A percentile compares a stretch with the other conserved stretches of the same genome.
Conservation (phyloP, 2,329 filamentous ascomycete genomes). For the Phialophora expanda region DNA sequence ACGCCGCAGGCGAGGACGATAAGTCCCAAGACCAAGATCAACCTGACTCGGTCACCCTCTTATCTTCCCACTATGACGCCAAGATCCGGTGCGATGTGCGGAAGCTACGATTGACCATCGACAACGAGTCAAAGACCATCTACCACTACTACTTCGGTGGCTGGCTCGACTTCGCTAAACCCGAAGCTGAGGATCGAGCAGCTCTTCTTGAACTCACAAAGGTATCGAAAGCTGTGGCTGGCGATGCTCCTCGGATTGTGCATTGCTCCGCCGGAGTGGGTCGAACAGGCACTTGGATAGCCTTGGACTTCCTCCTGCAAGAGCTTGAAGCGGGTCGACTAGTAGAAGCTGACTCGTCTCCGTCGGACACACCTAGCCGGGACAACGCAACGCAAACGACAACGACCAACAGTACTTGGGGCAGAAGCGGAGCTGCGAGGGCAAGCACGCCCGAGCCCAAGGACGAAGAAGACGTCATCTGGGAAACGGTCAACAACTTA, state of each 20-base stretch:
- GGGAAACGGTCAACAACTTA: conserved; percentile 76
- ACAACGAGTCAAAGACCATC: conserved; percentile 65
- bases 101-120: conserved; percentile 64
- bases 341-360: conserved; percentile 43
- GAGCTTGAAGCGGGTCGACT: conserved; percentile 79
- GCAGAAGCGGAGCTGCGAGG: conserved; percentile 42
- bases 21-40: conserved; percentile 12
- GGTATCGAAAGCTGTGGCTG: conserved; percentile 52
- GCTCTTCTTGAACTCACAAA: conserved; percentile 59
- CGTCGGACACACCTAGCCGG: conserved; percentile 2
- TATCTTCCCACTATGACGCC: conserved; percentile 60
- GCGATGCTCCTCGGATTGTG: conserved; percentile 75
- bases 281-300: conserved; percentile 92
- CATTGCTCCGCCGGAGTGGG: conserved; percentile 93
- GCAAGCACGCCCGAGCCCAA: conserved; percentile 43
- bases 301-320: conserved; percentile 85
- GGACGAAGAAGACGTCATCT: conserved; percentile 69
- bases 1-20: conserved; percentile 11
- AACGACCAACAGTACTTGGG: conserved; percentile 32
- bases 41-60: conserved; percentile 63
- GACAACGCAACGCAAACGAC: conserved; percentile 4
- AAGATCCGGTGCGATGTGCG: conserved; percentile 71
- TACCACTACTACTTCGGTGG: conserved; percentile 85
- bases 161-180: conserved; percentile 91
- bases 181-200: conserved; percentile 60